Evolutionary conservation across 2,329 filamentous ascomycete species (phyloP), one percentile per base, ranked within the genome.

Genomic region (Verticillium nonalfalfae): DNA sequence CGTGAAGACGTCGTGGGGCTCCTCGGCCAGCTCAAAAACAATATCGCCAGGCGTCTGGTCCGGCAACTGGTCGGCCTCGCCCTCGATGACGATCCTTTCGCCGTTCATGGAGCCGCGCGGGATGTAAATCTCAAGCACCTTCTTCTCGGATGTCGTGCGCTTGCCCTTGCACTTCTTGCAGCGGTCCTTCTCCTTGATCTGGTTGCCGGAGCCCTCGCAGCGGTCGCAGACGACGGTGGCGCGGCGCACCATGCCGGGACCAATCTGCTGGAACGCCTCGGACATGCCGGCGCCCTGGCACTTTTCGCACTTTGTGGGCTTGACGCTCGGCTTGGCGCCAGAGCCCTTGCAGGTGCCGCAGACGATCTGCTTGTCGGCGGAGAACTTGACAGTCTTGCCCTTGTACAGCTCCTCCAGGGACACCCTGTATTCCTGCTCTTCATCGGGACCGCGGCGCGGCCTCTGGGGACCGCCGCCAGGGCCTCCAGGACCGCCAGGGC

Each of bases 111-210:
- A 90, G 56, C 94, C 94, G 59, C 90, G 87, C 10, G 94, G 93
- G 63, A 99, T 97, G 78, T 98, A 98, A 59, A 99, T 89, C 78
- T 99, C 95, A 63, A 99, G 81, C 3, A 94, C 90, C 79, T 98
- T 99, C 76, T 91, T 95, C 76, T 95, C 90, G 70, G 93, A 89
- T 55, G 87, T 86, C 14, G 91, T 93, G 65, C 91, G 86, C 75
- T 90, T 91, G 71, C 95, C 95, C 79, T 98, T 98, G 86, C 95
- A 99, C 81, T 95, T 97, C 83, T 96, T 97, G 82, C 95, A 99
- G 73, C 92, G 91, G 72, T 99, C 95, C 81, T 98, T 98, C 72
- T 97, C 92, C 75, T 94, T 94, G 79, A 88, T 96, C 71, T 93
- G 87, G 71, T 88, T 87, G 6, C 95, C 95, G n/a, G 87, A 85